Evolutionary conservation across 345 rosid species (phyloP).

Genomic region (Populus alba): DNA sequence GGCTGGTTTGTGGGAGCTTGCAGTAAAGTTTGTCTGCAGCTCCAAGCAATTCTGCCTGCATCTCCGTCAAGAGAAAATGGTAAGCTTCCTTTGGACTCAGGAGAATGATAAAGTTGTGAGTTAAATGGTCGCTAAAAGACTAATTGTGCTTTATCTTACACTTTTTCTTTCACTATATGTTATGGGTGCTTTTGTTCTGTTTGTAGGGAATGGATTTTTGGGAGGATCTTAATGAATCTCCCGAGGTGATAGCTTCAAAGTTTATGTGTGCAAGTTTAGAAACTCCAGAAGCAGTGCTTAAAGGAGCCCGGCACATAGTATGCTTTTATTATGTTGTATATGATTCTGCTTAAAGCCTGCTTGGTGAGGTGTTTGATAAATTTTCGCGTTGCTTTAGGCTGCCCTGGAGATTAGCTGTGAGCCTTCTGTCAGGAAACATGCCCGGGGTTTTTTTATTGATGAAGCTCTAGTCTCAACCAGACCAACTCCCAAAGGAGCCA

Average conservation of each 20-base stretch:
- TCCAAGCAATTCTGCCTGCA: conserved; percentile 9
- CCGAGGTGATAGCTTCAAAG: conserved; percentile 1
- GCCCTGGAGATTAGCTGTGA: conserved; percentile 15
- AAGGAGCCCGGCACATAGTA: conserved; percentile 13
- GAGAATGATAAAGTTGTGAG: too few relatives aligned
- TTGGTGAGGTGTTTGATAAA: not conserved
- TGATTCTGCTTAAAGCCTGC: not conserved
- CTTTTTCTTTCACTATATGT: not conserved
- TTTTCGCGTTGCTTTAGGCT: conserved; percentile 4
- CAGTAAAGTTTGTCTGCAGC: conserved; percentile 11
- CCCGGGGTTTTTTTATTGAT: conserved; percentile 1
- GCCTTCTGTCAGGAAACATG: conserved; percentile 10
- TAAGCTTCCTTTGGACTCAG: not conserved
- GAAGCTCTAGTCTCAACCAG: conserved; percentile 10
- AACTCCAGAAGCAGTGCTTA: conserved; percentile 10
- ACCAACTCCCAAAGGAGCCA: conserved; percentile 8
- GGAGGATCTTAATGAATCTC: conserved; percentile 13
- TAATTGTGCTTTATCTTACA: too few relatives aligned
- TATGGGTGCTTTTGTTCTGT: not conserved
- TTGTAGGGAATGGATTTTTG: not conserved
- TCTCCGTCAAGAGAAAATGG: not conserved
- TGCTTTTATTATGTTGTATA: not conserved
- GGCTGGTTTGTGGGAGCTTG: conserved; percentile 10
- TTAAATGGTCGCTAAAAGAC: too few relatives aligned
- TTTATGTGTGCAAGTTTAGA: not conserved